Evolutionary conservation across 768 basidiomycete species (phyloP).

Genomic region (Russula emetica): DNA sequence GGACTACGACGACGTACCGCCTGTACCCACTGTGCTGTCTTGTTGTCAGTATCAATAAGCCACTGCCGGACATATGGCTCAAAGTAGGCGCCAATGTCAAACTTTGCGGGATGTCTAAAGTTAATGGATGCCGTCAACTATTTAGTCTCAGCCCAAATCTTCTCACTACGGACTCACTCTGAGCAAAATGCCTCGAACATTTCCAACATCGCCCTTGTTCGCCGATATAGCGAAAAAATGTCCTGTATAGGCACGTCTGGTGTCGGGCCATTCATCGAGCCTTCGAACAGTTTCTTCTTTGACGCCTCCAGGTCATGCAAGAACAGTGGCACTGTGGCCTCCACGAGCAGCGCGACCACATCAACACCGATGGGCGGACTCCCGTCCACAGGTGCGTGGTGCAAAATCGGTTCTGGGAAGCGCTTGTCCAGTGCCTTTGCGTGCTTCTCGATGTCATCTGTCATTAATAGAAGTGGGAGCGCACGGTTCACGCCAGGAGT

Average conservation of each 20-base stretch:
- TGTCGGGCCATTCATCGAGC: conserved; percentile 81
- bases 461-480: conserved; percentile 75
- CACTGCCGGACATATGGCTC: conserved; percentile 85
- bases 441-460: conserved; percentile 83
- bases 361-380: conserved; percentile 43
- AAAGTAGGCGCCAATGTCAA: conserved; percentile 75
- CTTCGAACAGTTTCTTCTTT: conserved; percentile 71
- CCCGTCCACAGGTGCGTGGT: conserved; percentile 44
- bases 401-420: conserved; percentile 78
- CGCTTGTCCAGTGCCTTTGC: conserved; percentile 81
- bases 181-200: conserved; percentile 82
- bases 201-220: conserved; percentile 66
- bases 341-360: conserved; percentile 70
- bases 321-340: conserved; percentile 60
- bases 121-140: conserved; percentile 5
- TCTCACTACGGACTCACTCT: conserved; percentile 48
- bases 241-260: conserved; percentile 88
- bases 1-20: conserved; percentile 51
- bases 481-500: conserved; percentile 78
- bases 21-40: conserved; percentile 93
- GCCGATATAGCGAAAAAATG: conserved; percentile 80
- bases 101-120: conserved; percentile 52
- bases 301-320: conserved; percentile 62
- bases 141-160: conserved; percentile 1
- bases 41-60: conserved; percentile 82